Evolutionary conservation across 73 alveolate species (phyloP).

Genomic region (Tetrahymena borealis): DNA sequence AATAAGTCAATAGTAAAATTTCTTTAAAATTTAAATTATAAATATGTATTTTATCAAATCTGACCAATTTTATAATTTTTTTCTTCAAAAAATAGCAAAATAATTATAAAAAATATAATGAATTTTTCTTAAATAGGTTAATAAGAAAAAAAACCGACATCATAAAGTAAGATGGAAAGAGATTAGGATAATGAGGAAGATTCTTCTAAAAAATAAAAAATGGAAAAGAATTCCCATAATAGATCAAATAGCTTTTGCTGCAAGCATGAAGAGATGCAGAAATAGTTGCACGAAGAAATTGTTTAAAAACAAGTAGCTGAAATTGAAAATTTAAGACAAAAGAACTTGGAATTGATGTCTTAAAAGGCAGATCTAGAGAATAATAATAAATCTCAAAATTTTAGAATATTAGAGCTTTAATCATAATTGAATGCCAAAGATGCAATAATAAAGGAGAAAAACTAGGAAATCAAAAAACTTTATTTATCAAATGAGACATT

Average conservation of each 20-base stretch:
- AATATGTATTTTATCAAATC: not conserved
- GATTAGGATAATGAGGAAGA: too few species aligned
- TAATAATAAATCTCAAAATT: not conserved
- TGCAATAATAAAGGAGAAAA: not conserved
- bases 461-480: not conserved
- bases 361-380: not conserved
- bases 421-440: not conserved
- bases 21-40: not conserved
- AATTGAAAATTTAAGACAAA: not conserved
- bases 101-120: too few species aligned
- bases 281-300: not conserved
- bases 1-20: not conserved
- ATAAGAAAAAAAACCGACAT: not conserved
- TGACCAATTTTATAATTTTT: not conserved
- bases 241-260: not conserved
- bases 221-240: not conserved
- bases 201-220: not conserved
- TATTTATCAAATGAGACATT: not conserved
- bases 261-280: not conserved
- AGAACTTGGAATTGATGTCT: not conserved
- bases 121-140: too few species aligned
- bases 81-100: too few species aligned
- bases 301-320: not conserved
- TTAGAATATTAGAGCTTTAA: not conserved
- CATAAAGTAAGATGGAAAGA: too few species aligned